These are phyloP conservation scores for Apostasia shenzhenica DNA, from an alignment of 106 monocot genomes.

Conservation along the genomic window DNA sequence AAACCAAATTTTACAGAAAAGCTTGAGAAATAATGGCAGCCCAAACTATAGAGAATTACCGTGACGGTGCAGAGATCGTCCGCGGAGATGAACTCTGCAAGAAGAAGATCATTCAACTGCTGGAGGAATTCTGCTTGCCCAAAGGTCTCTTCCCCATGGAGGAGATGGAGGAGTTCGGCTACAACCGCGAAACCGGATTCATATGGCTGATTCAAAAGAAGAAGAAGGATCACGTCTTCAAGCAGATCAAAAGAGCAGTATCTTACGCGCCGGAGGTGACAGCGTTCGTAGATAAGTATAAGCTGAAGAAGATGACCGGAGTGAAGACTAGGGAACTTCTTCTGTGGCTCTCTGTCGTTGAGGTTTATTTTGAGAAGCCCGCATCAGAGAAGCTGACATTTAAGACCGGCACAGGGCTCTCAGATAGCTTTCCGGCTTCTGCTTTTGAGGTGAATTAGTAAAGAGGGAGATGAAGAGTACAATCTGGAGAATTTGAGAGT, in stretches of 20 bases:
- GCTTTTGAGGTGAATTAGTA: conserved; percentile 6
- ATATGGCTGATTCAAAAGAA: conserved; percentile 13
- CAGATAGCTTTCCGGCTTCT: conserved; percentile 11
- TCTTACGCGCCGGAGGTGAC: conserved; percentile 5
- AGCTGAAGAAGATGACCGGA: conserved; percentile 12
- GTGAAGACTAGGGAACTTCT: conserved; percentile 10
- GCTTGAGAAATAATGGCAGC: conserved; percentile 4
- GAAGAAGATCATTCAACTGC: conserved; percentile 8
- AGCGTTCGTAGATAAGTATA: no score
- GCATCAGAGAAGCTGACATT: background rate
- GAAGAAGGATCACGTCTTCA: conserved; percentile 9
- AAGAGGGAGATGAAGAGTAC: background rate
- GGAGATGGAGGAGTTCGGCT: conserved; percentile 12
- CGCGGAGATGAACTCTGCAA: conserved; percentile 3
- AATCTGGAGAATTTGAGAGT: no score
- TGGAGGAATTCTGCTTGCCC: conserved; percentile 10
- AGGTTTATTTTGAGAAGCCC: conserved; percentile 12
- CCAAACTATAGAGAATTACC: conserved; percentile 1
- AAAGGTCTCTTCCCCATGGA: conserved; percentile 10
- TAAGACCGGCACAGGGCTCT: background rate
- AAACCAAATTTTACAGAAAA: no score
- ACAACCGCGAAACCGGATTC: conserved; percentile 6
- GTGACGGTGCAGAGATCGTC: conserved; percentile 1
- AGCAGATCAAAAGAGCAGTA: background rate
- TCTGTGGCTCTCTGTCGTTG: conserved; percentile 13